Percentiles rank a stretch among this genome's conserved stretches.
These are phyloP conservation scores for Cynara cardunculus DNA, from an alignment of 129 eudicot species.

Conservation along the genomic window DNA sequence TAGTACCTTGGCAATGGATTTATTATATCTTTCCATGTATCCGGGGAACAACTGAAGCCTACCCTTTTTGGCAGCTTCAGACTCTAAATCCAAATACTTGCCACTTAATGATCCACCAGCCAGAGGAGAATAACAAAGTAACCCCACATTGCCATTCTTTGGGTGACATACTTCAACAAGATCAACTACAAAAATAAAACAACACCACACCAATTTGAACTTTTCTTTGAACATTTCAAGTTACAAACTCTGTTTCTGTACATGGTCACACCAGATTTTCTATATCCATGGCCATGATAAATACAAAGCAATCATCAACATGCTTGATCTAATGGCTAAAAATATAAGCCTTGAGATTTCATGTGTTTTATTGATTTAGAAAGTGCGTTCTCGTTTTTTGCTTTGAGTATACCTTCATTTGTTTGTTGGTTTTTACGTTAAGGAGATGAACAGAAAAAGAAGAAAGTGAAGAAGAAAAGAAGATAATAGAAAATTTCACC, in stretches of 20 bases:
- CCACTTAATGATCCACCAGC: constrained; percentile 87
- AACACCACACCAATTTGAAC: background rate
- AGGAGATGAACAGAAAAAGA: too few relatives aligned
- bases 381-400: too few relatives aligned
- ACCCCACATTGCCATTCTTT: constrained; percentile 77
- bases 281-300: background rate
- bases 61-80: constrained; percentile 89
- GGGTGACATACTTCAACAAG: constrained; percentile 99
- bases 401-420: too few relatives aligned
- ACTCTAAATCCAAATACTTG: constrained; percentile 68
- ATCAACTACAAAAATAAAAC: constrained; percentile 54
- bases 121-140: constrained; percentile 91
- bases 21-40: constrained; percentile 91
- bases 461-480: too few relatives aligned
- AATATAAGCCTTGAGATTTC: too few relatives aligned
- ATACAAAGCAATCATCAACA: too few relatives aligned
- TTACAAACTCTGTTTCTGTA: background rate
- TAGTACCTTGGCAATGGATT: constrained; percentile 57
- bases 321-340: too few relatives aligned
- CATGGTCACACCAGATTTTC: background rate
- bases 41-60: constrained; percentile 80
- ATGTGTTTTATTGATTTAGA: too few relatives aligned
- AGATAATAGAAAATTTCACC: too few relatives aligned
- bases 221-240: background rate
- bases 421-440: too few relatives aligned